Evolutionary conservation across 345 rosid species (phyloP), one percentile per base, ranked within the genome.

Genomic region (Eutrema heterophyllum): DNA sequence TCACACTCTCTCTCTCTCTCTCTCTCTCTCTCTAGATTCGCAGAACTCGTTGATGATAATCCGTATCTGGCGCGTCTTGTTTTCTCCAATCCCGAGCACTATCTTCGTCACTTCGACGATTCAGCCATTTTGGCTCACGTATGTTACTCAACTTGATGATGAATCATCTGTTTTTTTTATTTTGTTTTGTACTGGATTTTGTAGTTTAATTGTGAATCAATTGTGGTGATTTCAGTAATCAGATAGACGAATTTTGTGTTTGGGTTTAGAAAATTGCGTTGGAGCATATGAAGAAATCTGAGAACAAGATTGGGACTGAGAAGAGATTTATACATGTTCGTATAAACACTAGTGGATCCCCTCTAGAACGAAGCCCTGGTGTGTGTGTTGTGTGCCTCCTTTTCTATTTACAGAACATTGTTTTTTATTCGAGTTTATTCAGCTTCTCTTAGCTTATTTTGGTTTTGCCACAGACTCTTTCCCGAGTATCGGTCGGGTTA

Each of bases 321-420:
- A 95, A 94, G 91, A 82, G 84, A 8, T 89, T 85, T 80, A 84
- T 95, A 80, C 96, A 89, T 79, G 90, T 92, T 66, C 95, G 97
- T 16, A 75, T 94, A 51, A 82, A 87, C 74, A 81, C 85, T 69
- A 71, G 83, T 61, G 97, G 98, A 64, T 91, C 95, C 40, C 89
- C 97, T 50, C 85, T 89, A 24, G 97, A 94, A 75, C 80, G 54
- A 77, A 89, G 79, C 74, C 81, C 95, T 75, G 98, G 78, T 73
- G 5, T 41, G 95, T 89, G 15, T 62, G 79, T 24, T 48, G 12
- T 16, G 5, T 2, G n/a, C 0, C 6, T 33, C 12, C 32, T 35
- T 13, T 41, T 21, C 29, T 16, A 18, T 70, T 51, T 14, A 64
- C 63, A 46, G 3, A 5, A 7, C 13, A 40, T 11, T 8, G 64